Conservation (phyloP, 106 monocot genomes). For the Apostasia shenzhenica region DNA sequence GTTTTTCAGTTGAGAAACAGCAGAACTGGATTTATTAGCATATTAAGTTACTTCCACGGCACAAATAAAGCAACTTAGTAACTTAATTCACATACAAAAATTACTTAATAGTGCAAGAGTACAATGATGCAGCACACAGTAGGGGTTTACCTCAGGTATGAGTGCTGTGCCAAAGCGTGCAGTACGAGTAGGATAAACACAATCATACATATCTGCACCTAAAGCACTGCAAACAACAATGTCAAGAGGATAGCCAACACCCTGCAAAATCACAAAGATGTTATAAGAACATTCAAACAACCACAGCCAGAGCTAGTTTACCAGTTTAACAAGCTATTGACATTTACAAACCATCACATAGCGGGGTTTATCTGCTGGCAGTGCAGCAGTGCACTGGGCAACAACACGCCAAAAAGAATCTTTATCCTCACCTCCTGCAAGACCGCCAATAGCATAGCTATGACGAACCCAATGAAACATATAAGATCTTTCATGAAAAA, state of each 20-base stretch:
- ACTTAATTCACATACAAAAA: conserved; percentile 2
- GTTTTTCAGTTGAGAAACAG: conserved; percentile 4
- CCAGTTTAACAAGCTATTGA: neutral
- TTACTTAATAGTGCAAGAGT: neutral
- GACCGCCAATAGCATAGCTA: conserved; percentile 99
- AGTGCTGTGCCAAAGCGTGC: conserved; percentile 98
- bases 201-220: conserved; percentile 99
- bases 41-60: too few relatives aligned
- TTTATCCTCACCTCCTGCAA: conserved; percentile 98
- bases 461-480: conserved; percentile 16
- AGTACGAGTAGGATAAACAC: conserved; percentile 97
- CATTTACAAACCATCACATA: conserved; percentile 79
- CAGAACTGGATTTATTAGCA: neutral
- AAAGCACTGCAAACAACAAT: conserved; percentile 98
- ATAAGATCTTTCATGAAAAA: conserved; percentile 9
- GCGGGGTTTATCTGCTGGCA: conserved; percentile 94
- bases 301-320: too few relatives aligned
- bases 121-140: neutral
- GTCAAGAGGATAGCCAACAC: conserved; percentile 99
- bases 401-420: conserved; percentile 99
- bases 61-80: neutral
- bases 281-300: too few relatives aligned
- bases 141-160: conserved; percentile 67
- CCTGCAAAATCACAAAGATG: conserved; percentile 38
- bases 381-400: conserved; percentile 86